Evolutionary conservation across 495 filamentous ascomycete genomes (phyloP).

Genomic region (Ramalina peruviana): DNA sequence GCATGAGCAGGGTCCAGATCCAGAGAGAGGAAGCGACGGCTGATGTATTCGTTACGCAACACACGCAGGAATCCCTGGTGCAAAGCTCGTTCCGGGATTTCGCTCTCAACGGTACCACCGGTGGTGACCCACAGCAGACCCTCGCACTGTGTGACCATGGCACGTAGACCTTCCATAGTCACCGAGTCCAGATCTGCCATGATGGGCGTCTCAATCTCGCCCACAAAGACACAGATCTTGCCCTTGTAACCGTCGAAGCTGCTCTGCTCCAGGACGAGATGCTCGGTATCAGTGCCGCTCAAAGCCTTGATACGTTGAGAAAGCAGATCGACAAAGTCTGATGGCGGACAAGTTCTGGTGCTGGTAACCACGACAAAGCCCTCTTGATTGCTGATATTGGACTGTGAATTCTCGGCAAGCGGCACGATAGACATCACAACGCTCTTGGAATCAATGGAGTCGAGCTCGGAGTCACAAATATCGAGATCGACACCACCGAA

Average conservation of each 20-base stretch:
- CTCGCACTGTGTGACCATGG: slow-evolving; percentile 11
- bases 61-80: slow-evolving; percentile 14
- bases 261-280: too few relatives aligned
- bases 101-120: slow-evolving; percentile 9
- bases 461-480: too few relatives aligned
- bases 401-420: too few relatives aligned
- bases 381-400: too few relatives aligned
- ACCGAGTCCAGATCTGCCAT: slow-evolving; percentile 1
- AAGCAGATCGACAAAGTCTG: too few relatives aligned
- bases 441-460: too few relatives aligned
- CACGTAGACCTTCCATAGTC: slow-evolving; percentile 13
- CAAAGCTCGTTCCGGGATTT: slow-evolving; percentile 3
- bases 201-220: slow-evolving; percentile 1
- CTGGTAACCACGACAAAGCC: too few relatives aligned
- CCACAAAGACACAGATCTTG: slow-evolving; percentile 21
- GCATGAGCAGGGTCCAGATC: slow-evolving; percentile 13
- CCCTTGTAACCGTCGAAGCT: too few relatives aligned
- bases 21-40: slow-evolving; percentile 16
- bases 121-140: slow-evolving; percentile 20
- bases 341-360: too few relatives aligned
- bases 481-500: slow-evolving; percentile 9
- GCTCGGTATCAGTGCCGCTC: too few relatives aligned
- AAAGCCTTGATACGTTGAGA: too few relatives aligned
- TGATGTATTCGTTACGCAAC: slow-evolving; percentile 16
- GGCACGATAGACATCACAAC: too few relatives aligned